Percentiles rank a stretch among this genome's conserved stretches.
Evolutionary conservation across 2,329 filamentous ascomycete genomes (phyloP).

Genomic region (Fusarium incarnatum): DNA sequence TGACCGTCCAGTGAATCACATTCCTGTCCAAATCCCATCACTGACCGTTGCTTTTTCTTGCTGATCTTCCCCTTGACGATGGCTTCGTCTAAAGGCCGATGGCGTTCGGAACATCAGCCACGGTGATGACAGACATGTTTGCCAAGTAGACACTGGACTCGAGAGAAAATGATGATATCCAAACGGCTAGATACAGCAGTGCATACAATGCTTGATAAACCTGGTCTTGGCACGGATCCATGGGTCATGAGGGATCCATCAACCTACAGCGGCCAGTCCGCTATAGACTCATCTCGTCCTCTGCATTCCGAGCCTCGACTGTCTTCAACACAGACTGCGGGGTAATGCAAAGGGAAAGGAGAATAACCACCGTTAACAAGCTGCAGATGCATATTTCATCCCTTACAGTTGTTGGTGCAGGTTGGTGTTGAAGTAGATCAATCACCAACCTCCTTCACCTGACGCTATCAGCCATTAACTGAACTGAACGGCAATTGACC

Average conservation of each 20-base stretch:
- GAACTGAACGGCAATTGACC: constrained; percentile 17
- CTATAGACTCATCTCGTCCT: constrained; percentile 19
- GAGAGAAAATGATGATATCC: neutral
- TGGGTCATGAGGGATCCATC: neutral
- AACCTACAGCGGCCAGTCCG: constrained; percentile 14
- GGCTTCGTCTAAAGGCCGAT: constrained; percentile 30
- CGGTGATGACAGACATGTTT: neutral
- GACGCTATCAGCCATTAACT: constrained; percentile 31
- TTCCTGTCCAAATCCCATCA: constrained; percentile 18
- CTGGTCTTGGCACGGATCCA: constrained; percentile 18
- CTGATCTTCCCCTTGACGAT: constrained; percentile 6
- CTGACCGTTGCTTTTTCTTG: constrained; percentile 19
- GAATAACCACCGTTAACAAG: neutral
- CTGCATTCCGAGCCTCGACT: constrained; percentile 27
- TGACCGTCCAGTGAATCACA: constrained; percentile 28
- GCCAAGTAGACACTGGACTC: neutral
- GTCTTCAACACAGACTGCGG: constrained; percentile 4
- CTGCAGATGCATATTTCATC: neutral
- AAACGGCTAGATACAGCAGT: neutral
- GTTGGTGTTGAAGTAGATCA: constrained; percentile 10
- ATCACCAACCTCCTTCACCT: constrained; percentile 33
- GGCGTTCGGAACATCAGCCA: constrained; percentile 32
- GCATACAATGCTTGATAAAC: constrained; percentile 7
- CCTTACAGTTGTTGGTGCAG: constrained; percentile 25
- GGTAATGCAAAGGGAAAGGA: neutral